A percentile compares a stretch with the other conserved stretches of the same genome.
These are phyloP conservation scores for Gossypium bickii DNA, from an alignment of 345 rosid species.

Conservation along the genomic window DNA sequence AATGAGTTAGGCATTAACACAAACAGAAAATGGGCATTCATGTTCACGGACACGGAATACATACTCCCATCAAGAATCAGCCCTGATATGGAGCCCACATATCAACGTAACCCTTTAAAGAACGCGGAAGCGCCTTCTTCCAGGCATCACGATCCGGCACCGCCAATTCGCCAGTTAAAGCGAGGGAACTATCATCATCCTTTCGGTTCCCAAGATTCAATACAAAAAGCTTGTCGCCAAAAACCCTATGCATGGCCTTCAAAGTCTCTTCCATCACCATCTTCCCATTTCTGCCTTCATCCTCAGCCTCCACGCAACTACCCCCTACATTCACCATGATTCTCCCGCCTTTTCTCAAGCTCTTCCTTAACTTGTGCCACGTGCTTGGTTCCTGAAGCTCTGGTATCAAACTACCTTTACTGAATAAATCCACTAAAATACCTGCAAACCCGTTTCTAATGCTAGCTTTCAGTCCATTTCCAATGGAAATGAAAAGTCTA, in stretches of 20 bases:
- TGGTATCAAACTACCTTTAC: constrained; percentile 62
- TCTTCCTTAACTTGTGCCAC: constrained; percentile 52
- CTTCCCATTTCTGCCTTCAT: constrained; percentile 55
- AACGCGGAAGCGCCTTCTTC: constrained; percentile 41
- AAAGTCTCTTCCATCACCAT: constrained; percentile 65
- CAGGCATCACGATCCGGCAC: constrained; percentile 23
- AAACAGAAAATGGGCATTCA: not conserved
- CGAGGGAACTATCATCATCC: constrained; percentile 10
- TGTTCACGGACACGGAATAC: not conserved
- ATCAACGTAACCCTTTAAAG: constrained; percentile 52
- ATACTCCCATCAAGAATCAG: constrained; percentile 15
- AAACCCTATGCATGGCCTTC: constrained; percentile 58
- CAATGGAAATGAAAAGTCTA: constrained; percentile 59
- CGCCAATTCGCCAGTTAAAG: not conserved
- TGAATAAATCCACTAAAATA: constrained; percentile 57
- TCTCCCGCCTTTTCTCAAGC: constrained; percentile 67
- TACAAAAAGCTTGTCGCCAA: constrained; percentile 47
- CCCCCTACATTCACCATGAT: constrained; percentile 68
- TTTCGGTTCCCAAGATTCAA: constrained; percentile 25
- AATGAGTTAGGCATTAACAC: not conserved
- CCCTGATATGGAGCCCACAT: constrained; percentile 52
- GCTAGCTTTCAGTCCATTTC: constrained; percentile 55
- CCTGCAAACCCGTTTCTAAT: constrained; percentile 57
- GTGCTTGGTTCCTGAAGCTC: constrained; percentile 81
- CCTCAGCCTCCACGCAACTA: constrained; percentile 48